These are phyloP conservation scores for Candida oleophila DNA, from an alignment of 805 yeast genomes.

Conservation along the genomic window DNA sequence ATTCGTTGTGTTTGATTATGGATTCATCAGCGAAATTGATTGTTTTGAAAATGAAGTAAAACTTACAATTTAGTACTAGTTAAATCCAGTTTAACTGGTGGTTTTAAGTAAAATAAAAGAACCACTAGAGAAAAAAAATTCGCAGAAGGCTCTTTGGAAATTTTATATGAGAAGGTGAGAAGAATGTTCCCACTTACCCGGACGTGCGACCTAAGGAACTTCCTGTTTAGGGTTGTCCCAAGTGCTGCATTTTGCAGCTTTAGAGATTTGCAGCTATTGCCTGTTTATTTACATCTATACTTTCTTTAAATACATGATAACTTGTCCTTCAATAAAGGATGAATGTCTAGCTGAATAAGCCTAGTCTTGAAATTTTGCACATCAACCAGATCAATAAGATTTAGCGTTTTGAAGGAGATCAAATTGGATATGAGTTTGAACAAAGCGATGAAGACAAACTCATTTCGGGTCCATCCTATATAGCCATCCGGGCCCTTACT, in stretches of 20 bases:
- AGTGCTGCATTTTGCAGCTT: slow-evolving; percentile 2
- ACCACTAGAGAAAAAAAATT: no score
- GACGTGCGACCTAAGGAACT: neutral
- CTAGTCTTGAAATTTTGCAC: neutral
- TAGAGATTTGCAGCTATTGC: neutral
- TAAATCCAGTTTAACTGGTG: no score
- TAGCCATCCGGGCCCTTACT: slow-evolving; percentile 10
- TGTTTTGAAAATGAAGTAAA: neutral
- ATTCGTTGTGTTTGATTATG: slow-evolving; percentile 45
- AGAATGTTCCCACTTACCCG: neutral
- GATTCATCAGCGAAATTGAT: slow-evolving; percentile 29
- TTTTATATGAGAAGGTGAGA: neutral
- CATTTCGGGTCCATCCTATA: slow-evolving; percentile 16
- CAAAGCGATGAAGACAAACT: slow-evolving; percentile 8
- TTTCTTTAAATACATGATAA: neutral
- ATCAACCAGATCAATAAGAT: neutral
- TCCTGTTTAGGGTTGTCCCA: neutral
- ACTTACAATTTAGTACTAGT: slow-evolving; percentile 1
- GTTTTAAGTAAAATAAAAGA: no score
- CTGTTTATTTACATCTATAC: neutral
- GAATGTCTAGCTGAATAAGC: neutral
- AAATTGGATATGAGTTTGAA: slow-evolving; percentile 5
- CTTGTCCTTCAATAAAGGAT: neutral
- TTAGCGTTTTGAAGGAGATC: neutral
- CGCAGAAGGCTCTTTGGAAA: no score